These are phyloP conservation scores for Myxozyma kluyveri DNA, from an alignment of 805 yeast genomes.

Conservation along the genomic window DNA sequence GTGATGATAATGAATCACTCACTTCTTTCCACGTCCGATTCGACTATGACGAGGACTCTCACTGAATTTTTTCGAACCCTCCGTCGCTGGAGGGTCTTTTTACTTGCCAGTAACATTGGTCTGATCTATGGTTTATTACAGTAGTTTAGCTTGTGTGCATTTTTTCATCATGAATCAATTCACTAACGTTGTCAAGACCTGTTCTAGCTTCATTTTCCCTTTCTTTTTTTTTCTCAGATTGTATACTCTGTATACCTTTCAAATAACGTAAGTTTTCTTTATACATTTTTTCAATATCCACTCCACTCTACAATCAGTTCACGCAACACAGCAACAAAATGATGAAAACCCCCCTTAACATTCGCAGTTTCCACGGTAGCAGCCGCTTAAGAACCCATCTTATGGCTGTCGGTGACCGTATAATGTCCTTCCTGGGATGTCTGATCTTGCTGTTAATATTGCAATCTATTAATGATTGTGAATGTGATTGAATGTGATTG, in stretches of 20 bases:
- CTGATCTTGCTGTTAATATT: too few relatives aligned
- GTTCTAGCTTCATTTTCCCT: neutral
- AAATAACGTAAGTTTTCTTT: neutral
- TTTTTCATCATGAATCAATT: too few relatives aligned
- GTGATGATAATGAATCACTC: conserved; percentile 21
- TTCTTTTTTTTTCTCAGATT: neutral
- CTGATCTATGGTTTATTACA: conserved; percentile 21
- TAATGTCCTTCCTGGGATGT: conserved; percentile 32
- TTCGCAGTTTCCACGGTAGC: conserved; percentile 33
- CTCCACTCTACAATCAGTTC: neutral
- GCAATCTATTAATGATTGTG: too few relatives aligned
- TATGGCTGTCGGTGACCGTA: conserved; percentile 31
- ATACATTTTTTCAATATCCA: neutral
- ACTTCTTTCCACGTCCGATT: conserved; percentile 31
- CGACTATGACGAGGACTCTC: conserved; percentile 31
- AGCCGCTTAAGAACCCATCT: conserved; percentile 31
- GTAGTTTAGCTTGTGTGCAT: too few relatives aligned
- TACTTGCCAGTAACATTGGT: conserved; percentile 32
- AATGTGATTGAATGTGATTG: too few relatives aligned
- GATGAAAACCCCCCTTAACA: conserved; percentile 29
- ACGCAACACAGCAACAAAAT: neutral
- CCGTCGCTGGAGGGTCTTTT: conserved; percentile 28
- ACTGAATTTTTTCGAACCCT: conserved; percentile 13
- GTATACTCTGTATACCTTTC: too few relatives aligned
- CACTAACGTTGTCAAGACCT: neutral